phyloP scores from a whole-genome alignment of 345 rosid genomes.

The Geranium brycei region DNA sequence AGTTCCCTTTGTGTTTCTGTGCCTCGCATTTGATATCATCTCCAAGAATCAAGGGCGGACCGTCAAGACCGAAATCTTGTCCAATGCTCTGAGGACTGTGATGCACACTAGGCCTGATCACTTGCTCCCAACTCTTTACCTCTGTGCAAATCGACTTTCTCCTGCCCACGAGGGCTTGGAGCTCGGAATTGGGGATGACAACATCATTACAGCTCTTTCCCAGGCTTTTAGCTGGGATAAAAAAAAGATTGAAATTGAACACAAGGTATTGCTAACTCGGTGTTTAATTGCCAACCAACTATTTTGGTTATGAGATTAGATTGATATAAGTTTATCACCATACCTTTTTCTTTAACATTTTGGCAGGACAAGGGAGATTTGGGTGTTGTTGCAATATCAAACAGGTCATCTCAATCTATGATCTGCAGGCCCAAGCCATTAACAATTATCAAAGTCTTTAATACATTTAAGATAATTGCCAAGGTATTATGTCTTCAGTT shows the following conservation, averaged over 20 bases:
- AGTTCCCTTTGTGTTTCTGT: slow-evolving; percentile 69
- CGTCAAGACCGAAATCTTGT: slow-evolving; percentile 69
- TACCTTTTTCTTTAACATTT: not conserved
- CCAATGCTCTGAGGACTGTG: slow-evolving; percentile 75
- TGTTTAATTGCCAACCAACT: too few species aligned
- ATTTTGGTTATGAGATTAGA: not conserved
- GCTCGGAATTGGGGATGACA: slow-evolving; percentile 75
- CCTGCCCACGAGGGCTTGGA: slow-evolving; percentile 88
- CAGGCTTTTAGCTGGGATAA: slow-evolving; percentile 83
- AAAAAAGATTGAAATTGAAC: slow-evolving; percentile 44
- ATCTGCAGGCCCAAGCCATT: slow-evolving; percentile 78
- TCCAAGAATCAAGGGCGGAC: slow-evolving; percentile 56
- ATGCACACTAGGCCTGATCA: slow-evolving; percentile 66
- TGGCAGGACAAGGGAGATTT: slow-evolving; percentile 73
- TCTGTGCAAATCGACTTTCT: slow-evolving; percentile 61
- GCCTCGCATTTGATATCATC: slow-evolving; percentile 59
- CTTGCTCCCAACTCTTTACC: slow-evolving; percentile 54
- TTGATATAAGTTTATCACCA: too few species aligned
- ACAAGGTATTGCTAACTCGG: slow-evolving; percentile 30
- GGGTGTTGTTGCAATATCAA: slow-evolving; percentile 88
- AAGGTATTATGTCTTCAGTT: slow-evolving; percentile 33
- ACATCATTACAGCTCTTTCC: slow-evolving; percentile 62
- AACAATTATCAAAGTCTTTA: slow-evolving; percentile 66
- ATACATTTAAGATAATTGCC: slow-evolving; percentile 65
- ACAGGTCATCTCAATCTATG: slow-evolving; percentile 80